Evolutionary conservation across 1,139 yeast genomes (phyloP).

Genomic region (Hemisphaericaspora xylanilytica): DNA sequence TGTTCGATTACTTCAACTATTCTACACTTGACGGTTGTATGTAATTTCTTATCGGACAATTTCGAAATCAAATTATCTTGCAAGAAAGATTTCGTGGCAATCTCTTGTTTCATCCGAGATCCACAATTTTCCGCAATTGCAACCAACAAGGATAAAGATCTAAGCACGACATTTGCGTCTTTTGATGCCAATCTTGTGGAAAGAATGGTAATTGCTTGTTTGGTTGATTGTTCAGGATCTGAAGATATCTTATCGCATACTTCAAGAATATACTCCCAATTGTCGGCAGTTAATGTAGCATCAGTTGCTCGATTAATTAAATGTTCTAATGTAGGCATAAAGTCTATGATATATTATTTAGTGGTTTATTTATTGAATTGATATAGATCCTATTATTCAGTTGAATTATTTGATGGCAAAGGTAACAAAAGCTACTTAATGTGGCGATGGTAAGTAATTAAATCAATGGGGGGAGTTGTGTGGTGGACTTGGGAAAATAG

Average conservation of each 20-base stretch:
- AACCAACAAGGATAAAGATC: slow-evolving; percentile 67
- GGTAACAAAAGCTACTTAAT: too few species aligned
- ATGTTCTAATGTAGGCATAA: slow-evolving; percentile 13
- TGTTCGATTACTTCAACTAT: slow-evolving; percentile 69
- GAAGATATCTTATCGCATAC: slow-evolving; percentile 78
- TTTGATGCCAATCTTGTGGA: slow-evolving; percentile 52
- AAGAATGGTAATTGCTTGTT: slow-evolving; percentile 50
- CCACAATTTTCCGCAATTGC: slow-evolving; percentile 95
- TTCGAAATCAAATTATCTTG: slow-evolving; percentile 50
- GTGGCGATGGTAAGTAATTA: too few species aligned
- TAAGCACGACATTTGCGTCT: slow-evolving; percentile 79
- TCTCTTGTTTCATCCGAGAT: slow-evolving; percentile 75
- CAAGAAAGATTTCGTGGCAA: slow-evolving; percentile 70
- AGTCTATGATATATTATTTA: not conserved
- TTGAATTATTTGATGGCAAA: too few species aligned
- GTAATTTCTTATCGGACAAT: slow-evolving; percentile 57
- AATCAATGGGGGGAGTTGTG: too few species aligned
- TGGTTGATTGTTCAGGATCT: slow-evolving; percentile 64
- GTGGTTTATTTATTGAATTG: not conserved
- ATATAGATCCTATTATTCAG: not conserved
- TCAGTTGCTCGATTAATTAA: slow-evolving; percentile 73
- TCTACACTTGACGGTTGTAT: slow-evolving; percentile 63
- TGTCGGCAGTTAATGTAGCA: slow-evolving; percentile 74
- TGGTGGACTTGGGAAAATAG: too few species aligned
- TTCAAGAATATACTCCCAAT: slow-evolving; percentile 80